Evolutionary conservation across 805 yeast species (phyloP), one percentile per base, ranked within the genome.

Genomic region (Brettanomyces sp.): DNA sequence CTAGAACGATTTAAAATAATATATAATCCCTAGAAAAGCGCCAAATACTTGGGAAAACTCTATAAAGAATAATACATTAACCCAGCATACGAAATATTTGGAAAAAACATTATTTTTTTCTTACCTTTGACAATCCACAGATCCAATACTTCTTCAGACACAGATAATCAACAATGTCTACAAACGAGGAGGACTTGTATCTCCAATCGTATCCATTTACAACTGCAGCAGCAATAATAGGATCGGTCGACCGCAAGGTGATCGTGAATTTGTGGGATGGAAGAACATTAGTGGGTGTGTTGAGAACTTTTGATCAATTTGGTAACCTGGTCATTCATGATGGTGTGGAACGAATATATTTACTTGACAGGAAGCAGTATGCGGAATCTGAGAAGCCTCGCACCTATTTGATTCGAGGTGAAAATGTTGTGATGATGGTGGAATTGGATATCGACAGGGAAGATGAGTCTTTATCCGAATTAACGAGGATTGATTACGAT

Each of bases 251-350:
- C 63, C 75, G 88, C 57, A 70, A 63, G 63, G 85, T 93, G 32
- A 83, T 86, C 55, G 95, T 88, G 2, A 73, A 87, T 39, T 71
- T 93, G 52, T 81, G 96, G 58, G 98, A 91, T 63, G 98, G 98
- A 36, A 76, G 91, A 53, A 80, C 82, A 52, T 67, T 91, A 32
- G 82, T 86, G 59, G 99, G 99, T 14, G 85, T 90, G 23, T 71
- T 93, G 53, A 77, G 99, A 64, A 88, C 97, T 2, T 93, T 91
- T 64, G 99, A 93, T 67, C 97, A 91, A 65, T 93, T 82, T 63
- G 90, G 95, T 49, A 91, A 91, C 66, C 72, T 93, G 57, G 95
- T 93, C 36, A 70, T 93, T 51, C 98, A 93, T 65, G 95, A 90
- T 61, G 80, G 96, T 14, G 70, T 80, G 42, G 98, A 93, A 63